These are phyloP conservation scores for Aspergillus novoparasiticus DNA, from an alignment of 2,329 filamentous ascomycete species.

Conservation along the genomic window DNA sequence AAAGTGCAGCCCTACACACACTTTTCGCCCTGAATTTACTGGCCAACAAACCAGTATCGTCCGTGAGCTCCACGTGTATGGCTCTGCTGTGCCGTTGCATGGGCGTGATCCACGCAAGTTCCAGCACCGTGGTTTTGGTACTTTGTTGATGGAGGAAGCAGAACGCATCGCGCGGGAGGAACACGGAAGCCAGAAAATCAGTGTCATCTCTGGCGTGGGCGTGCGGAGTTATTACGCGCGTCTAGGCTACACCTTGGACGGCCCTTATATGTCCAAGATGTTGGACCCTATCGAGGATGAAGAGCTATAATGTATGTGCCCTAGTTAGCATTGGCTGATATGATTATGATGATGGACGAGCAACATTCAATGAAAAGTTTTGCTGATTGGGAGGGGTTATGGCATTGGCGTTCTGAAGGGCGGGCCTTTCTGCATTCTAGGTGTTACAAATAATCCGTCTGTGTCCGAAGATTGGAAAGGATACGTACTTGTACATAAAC, in stretches of 20 bases:
- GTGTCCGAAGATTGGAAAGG: not conserved
- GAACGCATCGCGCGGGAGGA: constrained; percentile 93
- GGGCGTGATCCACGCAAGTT: constrained; percentile 94
- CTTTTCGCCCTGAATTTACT: constrained; percentile 83
- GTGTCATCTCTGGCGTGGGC: constrained; percentile 96
- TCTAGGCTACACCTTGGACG: constrained; percentile 90
- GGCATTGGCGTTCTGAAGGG: constrained; percentile 10
- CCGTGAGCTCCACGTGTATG: constrained; percentile 93
- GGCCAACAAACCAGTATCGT: constrained; percentile 90
- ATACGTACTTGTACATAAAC: not conserved
- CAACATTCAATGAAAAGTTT: constrained; percentile 6
- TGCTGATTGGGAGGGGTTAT: not conserved
- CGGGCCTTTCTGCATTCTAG: constrained; percentile 8
- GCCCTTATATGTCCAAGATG: constrained; percentile 71
- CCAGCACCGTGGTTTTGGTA: constrained; percentile 97
- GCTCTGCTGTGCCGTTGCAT: constrained; percentile 95
- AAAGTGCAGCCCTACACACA: constrained; percentile 89
- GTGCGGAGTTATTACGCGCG: constrained; percentile 94
- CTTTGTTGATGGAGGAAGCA: constrained; percentile 94
- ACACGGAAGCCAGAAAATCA: constrained; percentile 91
- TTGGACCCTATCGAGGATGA: constrained; percentile 46
- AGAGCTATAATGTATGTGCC: constrained; percentile 21
- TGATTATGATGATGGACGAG: constrained; percentile 14
- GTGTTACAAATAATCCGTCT: constrained; percentile 2
- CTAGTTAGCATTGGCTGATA: constrained; percentile 8